Base-by-base conservation (phyloP, 2,329 filamentous ascomycete genomes). In the Fusarium protoensiforme region DNA sequence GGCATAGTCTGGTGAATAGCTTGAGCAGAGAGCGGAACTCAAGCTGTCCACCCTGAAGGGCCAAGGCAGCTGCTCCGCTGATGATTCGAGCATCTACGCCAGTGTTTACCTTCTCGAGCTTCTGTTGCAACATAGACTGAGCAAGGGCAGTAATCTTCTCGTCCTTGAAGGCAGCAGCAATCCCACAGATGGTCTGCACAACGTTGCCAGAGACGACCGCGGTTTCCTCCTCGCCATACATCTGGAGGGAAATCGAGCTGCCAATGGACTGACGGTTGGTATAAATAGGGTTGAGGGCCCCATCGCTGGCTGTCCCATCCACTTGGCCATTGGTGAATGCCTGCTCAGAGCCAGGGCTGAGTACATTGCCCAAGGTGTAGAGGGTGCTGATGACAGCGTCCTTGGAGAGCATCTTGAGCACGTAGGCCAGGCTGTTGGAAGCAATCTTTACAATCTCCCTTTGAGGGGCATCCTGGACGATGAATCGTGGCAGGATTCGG, bases 101-200 rank as follows among this genome's bases (percentile, higher is more conserved):
- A 67, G 90, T 87, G 78, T 91, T 96, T 64, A 98, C 91, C 82
- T 96, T 96, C 69, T 93, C 92, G 66, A 98, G 90, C 82, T 99
- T 98, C 79, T 99, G 96, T n/a, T 98, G 84, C 27, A 99, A 90
- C 92, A 99, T 98, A 1, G 95, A 97, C 77, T 98, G 93, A 3
- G 95, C 96, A 61, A 99, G 86, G 7, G 95, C 95, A 8, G 93
- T 96, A 62, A 99, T 97, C 83, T 98, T 98, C 68, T 94, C 92
- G 78, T 99, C 95, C 56, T 92, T 89, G 79, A 92, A 95, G 65
- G 90, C 92, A 24, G 89, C 90, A 1, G 96, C 94, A 80, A 99
- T 94, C n/a, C 92, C 92, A 65, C 97, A 96, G 69, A 99, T 96
- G 0, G 96, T 94, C 79, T 97, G 92, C n/a, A 98, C 91, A n/a